These are phyloP conservation scores for Heimioporus sp. DNA, from an alignment of 768 basidiomycete genomes.

Conservation along the genomic window DNA sequence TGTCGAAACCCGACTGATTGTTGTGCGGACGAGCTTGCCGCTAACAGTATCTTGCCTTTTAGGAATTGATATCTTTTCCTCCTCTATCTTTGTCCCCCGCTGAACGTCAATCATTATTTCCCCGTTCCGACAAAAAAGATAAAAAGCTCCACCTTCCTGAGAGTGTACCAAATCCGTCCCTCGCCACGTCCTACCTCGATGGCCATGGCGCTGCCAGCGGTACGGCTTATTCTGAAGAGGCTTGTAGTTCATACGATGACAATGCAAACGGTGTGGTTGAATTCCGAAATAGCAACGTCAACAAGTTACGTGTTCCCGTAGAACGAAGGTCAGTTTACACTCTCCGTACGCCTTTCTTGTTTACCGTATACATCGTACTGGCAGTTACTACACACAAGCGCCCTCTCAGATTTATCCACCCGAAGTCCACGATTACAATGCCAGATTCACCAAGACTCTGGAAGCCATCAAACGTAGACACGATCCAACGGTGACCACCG, in stretches of 20 bases:
- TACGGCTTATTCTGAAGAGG: slow-evolving; percentile 2
- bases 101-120: slow-evolving; percentile 64
- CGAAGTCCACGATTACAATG: slow-evolving; percentile 91
- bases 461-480: slow-evolving; percentile 91
- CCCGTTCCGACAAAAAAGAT: slow-evolving; percentile 35
- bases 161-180: slow-evolving; percentile 77
- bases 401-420: slow-evolving; percentile 79
- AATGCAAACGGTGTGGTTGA: slow-evolving; percentile 28
- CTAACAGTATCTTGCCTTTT: slow-evolving; percentile 1
- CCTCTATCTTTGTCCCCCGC: slow-evolving; percentile 65
- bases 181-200: slow-evolving; percentile 34
- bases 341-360: neutral
- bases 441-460: slow-evolving; percentile 81
- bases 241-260: slow-evolving; percentile 10
- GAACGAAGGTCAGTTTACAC: slow-evolving; percentile 61
- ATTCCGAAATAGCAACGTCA: slow-evolving; percentile 54
- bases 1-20: neutral
- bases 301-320: slow-evolving; percentile 71
- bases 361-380: slow-evolving; percentile 1
- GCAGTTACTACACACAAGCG: slow-evolving; percentile 84
- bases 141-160: slow-evolving; percentile 55
- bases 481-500: slow-evolving; percentile 96
- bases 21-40: neutral
- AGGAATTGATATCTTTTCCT: slow-evolving; percentile 92
- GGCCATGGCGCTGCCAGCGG: slow-evolving; percentile 31